Evolutionary conservation across 106 monocot genomes (phyloP).

Genomic region (Acorus calamus): DNA sequence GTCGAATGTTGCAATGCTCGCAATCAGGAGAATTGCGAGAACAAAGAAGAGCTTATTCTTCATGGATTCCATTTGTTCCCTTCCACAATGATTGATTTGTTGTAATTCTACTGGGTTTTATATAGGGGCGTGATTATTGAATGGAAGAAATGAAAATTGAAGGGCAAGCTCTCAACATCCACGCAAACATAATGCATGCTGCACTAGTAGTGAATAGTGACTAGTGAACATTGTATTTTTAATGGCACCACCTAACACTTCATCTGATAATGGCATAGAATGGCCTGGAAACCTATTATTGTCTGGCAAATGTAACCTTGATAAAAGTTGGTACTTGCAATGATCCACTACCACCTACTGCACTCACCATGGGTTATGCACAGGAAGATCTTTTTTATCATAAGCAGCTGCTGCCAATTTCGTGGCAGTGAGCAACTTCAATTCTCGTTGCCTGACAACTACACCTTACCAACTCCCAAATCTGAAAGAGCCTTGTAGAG

Average conservation of each 20-base stretch:
- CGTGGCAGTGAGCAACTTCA: conserved; percentile 7
- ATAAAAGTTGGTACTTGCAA: not conserved
- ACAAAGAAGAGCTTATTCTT: conserved; percentile 10
- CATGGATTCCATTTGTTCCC: conserved; percentile 12
- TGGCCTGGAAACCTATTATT: too few species aligned
- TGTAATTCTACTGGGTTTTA: too few species aligned
- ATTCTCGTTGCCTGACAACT: not conserved
- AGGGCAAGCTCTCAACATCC: too few species aligned
- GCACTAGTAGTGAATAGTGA: too few species aligned
- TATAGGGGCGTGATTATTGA: too few species aligned
- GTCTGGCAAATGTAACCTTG: not conserved
- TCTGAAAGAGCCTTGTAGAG: conserved; percentile 2
- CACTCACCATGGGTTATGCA: not conserved
- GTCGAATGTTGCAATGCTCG: not conserved
- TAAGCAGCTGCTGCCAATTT: conserved; percentile 5
- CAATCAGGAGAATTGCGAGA: conserved; percentile 17
- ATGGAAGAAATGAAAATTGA: too few species aligned
- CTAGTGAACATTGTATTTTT: too few species aligned
- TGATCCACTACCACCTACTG: not conserved
- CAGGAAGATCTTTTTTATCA: conserved; percentile 3
- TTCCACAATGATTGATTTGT: not conserved
- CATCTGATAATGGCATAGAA: too few species aligned
- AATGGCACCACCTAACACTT: too few species aligned
- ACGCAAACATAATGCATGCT: too few species aligned
- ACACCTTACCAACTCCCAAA: not conserved